phyloP scores from a whole-genome alignment of 176 grass and related monocot genomes.

The Paspalum vaginatum region DNA sequence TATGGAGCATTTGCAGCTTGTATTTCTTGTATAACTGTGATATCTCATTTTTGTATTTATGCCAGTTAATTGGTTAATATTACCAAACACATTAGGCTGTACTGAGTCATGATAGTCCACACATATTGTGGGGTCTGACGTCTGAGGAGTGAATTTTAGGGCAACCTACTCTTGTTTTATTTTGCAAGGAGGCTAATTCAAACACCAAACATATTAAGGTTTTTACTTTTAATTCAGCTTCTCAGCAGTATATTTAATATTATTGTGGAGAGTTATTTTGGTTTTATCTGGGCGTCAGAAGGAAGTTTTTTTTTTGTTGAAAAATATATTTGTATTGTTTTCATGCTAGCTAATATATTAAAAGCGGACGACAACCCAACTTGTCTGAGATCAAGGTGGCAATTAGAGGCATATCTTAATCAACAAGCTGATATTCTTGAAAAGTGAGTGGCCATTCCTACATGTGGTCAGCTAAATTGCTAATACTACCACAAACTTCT shows the following conservation, averaged over 20 bases:
- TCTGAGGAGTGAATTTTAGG: not conserved
- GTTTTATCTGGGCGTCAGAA: not conserved
- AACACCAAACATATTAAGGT: conserved; percentile 4
- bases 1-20: not conserved
- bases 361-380: conserved; percentile 64
- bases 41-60: not conserved
- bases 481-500: conserved; percentile 26
- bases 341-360: conserved; percentile 62
- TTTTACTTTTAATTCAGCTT: conserved; percentile 1
- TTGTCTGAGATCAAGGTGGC: conserved; percentile 87
- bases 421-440: conserved; percentile 91
- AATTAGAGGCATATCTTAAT: conserved; percentile 95
- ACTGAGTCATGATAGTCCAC: not conserved
- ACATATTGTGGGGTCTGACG: not conserved
- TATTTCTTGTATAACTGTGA: not conserved
- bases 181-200: not conserved
- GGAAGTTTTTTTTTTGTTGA: not conserved
- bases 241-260: conserved; percentile 7
- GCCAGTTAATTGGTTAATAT: conserved; percentile 7
- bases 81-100: not conserved
- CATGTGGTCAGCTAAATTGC: conserved; percentile 17
- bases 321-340: conserved; percentile 16
- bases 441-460: conserved; percentile 55
- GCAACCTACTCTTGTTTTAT: not conserved
- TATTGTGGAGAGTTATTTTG: conserved; percentile 6